Evolutionary conservation across 306 rosid genomes (phyloP), one percentile per base, ranked within the genome.

Genomic region (Hippophae gyantsensis): DNA sequence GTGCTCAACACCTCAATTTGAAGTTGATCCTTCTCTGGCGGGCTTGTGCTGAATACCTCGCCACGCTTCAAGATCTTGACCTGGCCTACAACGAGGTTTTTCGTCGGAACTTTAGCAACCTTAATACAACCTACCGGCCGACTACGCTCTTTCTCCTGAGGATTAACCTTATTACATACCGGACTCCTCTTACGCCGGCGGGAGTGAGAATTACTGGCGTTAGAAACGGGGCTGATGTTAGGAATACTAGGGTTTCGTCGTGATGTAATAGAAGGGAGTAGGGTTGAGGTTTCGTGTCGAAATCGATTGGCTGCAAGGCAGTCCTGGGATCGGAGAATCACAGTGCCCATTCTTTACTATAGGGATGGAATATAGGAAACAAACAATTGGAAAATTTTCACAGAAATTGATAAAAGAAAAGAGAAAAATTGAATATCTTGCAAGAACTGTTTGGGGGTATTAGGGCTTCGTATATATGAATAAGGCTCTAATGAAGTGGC

Each of bases 11-110:
- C 52, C 70, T 82, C 95, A 10, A 11, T 7, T 46, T 25, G 9
- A 14, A 11, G 48, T 38, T 38, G 7, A 11, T 9, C 7, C 13
- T 18, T 70, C 61, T 57, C 72, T 43, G 4, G 38, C 38, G 64
- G 13, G 32, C 42, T 25, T 41, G 44, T 44, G 40, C 26, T 57
- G 77, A 78, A 75, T 42, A 46, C 48, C 70, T 82, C 95, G 10
- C 95, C 90, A 42, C 97, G 82, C 78, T 77, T 84, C n/a, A 90
- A 84, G 69, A 90, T 90, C 82, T 77, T 82, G 38, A 84, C 89
- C 51, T 87, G 74, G 10, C 89, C 95, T 82, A 79, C 75, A 26
- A 79, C 81, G 57, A 84, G 65, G 5, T 60, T 79, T 42, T 42
- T 40, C 2, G 71, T 47, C 2, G 78, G 63, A 26, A 42, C 8